Base-by-base conservation (phyloP, 768 basidiomycete genomes). In the Rhodotorula graminis region DNA sequence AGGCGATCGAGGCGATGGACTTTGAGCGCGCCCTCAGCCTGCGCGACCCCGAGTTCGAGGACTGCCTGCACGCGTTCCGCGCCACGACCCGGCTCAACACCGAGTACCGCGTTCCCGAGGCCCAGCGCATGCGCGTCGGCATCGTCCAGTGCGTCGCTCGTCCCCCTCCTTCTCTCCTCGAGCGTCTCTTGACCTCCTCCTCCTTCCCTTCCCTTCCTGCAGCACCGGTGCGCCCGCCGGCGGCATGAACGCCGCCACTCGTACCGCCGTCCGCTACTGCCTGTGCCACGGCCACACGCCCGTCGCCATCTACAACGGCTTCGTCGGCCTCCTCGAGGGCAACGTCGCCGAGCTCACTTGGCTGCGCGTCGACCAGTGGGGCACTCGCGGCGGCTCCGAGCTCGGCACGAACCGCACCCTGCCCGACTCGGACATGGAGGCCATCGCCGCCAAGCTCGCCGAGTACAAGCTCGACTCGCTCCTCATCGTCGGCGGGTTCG, bases 221-320 rank as follows among this genome's bases (percentile, higher is more conserved):
- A 95, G 93, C 79, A 88, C 93, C 79, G 95, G 96, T 63, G 96
- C 96, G 1, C 95, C 96, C 10, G 96, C 96, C 4, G 95, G 95
- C 59, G 96, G 96, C 16, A 97, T 98, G 92, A 98, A 98, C 80
- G 94, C 96, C 3, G 96, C 95, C 0, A 96, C 93, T 1, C 90
- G 95, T 55, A 89, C 93, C 40, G 93, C 92, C 12, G 93, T 91
- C 31, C 89, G 96, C 19, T 97, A 93, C 83, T 97, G 93, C 88
- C 65, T 76, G 25, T 76, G 70, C 67, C 91, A 93, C 80, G 95
- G 96, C 12, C 96, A 99, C 80, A 90, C 85, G 37, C 89, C 94
- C n/a, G 84, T 97, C 53, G 92, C 89, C 0, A 87, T 99, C 69
- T 88, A 95, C 83, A 99, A 97, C 79, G 95, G 96, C 25, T 98